These are phyloP conservation scores for Haplographium delicatum DNA, from an alignment of 495 filamentous ascomycete genomes.

Conservation along the genomic window DNA sequence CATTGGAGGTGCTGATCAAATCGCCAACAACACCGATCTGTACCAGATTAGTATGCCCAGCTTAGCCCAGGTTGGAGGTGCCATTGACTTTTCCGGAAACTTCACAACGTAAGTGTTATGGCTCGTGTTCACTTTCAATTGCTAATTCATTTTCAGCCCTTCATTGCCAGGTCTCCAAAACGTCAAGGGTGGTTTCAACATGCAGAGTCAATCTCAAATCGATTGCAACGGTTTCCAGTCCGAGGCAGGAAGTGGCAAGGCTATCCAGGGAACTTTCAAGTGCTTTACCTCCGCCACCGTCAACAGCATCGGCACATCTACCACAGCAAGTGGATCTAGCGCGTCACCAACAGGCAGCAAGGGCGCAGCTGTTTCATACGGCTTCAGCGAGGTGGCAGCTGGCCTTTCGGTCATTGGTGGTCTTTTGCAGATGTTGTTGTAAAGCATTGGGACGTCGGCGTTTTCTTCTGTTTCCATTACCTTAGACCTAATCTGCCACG, in stretches of 20 bases:
- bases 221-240: slow-evolving; percentile 42
- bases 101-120: slow-evolving; percentile 72
- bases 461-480: slow-evolving; percentile 26
- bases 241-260: slow-evolving; percentile 31
- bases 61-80: slow-evolving; percentile 69
- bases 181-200: slow-evolving; percentile 82
- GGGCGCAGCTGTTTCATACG: slow-evolving; percentile 41
- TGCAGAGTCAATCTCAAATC: slow-evolving; percentile 68
- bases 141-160: too few species aligned
- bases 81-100: slow-evolving; percentile 82
- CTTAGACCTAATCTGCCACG: slow-evolving; percentile 31
- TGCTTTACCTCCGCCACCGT: slow-evolving; percentile 53
- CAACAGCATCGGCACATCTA: slow-evolving; percentile 29
- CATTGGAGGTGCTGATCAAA: slow-evolving; percentile 71
- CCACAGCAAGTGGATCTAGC: slow-evolving; percentile 8
- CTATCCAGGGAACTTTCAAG: slow-evolving; percentile 57
- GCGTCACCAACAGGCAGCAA: slow-evolving; percentile 37
- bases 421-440: slow-evolving; percentile 27
- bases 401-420: slow-evolving; percentile 30
- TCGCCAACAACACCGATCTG: slow-evolving; percentile 83
- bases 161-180: slow-evolving; percentile 65
- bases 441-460: slow-evolving; percentile 28
- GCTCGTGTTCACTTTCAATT: too few species aligned
- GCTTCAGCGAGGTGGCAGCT: slow-evolving; percentile 26
- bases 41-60: slow-evolving; percentile 57